Conservation (phyloP, 345 rosid genomes). For the Populus nigra region DNA sequence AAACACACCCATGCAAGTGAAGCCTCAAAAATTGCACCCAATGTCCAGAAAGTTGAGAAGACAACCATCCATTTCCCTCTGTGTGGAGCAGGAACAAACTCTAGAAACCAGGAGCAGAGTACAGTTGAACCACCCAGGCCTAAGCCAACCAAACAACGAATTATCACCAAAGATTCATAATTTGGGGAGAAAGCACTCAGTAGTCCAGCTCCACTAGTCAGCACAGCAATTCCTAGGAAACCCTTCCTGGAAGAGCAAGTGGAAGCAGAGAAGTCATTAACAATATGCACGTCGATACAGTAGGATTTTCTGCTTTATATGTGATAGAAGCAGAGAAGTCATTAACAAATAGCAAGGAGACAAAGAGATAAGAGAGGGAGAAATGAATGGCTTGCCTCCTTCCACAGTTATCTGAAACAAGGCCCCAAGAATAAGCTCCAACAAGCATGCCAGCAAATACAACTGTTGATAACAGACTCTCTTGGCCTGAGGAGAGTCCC, state of each 20-base stretch:
- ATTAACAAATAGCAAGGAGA: slow-evolving; percentile 10
- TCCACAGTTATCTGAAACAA: no score
- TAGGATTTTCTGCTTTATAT: no score
- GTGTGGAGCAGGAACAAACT: slow-evolving; percentile 25
- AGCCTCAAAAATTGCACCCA: slow-evolving; percentile 16
- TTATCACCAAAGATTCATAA: slow-evolving; percentile 15
- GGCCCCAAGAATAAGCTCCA: slow-evolving; percentile 54
- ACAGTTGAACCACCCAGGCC: slow-evolving; percentile 29
- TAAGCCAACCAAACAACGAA: slow-evolving; percentile 17
- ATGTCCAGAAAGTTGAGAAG: slow-evolving; percentile 13
- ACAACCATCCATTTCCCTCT: slow-evolving; percentile 13
- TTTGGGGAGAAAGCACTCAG: no score
- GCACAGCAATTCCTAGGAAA: no score
- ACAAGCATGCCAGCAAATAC: slow-evolving; percentile 47
- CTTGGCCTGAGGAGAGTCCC: slow-evolving; percentile 42
- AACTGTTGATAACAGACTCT: slow-evolving; percentile 36
- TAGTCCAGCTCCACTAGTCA: no score
- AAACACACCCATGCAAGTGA: slow-evolving; percentile 15
- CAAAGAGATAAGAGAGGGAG: no score
- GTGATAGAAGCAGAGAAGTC: slow-evolving; percentile 11
- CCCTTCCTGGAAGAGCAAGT: slow-evolving; percentile 11
- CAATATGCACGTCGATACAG: no score
- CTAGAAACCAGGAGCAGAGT: slow-evolving; percentile 26
- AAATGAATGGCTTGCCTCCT: no score
- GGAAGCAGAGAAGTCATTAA: no score